phyloP scores from a whole-genome alignment of 1,284 basidiomycete species.

The Sphaerobolus stellatus region DNA sequence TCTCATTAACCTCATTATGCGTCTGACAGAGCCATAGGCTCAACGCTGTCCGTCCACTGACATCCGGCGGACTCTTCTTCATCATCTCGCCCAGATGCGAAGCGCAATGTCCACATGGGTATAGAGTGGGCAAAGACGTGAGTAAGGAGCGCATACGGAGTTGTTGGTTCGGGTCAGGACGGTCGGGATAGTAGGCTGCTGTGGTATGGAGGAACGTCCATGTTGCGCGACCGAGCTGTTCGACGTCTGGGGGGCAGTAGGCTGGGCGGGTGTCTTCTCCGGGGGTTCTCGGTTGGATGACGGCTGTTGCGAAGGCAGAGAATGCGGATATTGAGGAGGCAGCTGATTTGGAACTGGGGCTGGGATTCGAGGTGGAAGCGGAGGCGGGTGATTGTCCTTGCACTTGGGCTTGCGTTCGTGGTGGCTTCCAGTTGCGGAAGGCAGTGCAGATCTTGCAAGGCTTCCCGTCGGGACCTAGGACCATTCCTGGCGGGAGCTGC shows the following conservation, averaged over 20 bases:
- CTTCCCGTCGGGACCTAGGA: slow-evolving; percentile 89
- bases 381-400: slow-evolving; percentile 33
- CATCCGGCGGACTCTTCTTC: slow-evolving; percentile 67
- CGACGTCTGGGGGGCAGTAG: slow-evolving; percentile 85
- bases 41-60: slow-evolving; percentile 63
- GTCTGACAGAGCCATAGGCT: slow-evolving; percentile 87
- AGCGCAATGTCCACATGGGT: slow-evolving; percentile 86
- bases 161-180: slow-evolving; percentile 69
- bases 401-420: too few relatives aligned
- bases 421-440: slow-evolving; percentile 71
- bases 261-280: slow-evolving; percentile 41
- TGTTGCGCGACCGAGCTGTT: slow-evolving; percentile 83
- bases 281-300: slow-evolving; percentile 18
- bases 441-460: slow-evolving; percentile 90
- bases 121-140: slow-evolving; percentile 73
- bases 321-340: slow-evolving; percentile 22
- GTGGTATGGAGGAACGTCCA: slow-evolving; percentile 96
- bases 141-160: slow-evolving; percentile 80
- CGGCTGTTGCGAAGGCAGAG: slow-evolving; percentile 21
- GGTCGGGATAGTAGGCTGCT: slow-evolving; percentile 89
- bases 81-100: slow-evolving; percentile 75
- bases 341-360: slow-evolving; percentile 31
- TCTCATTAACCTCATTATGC: slow-evolving; percentile 88
- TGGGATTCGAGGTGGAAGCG: slow-evolving; percentile 40
- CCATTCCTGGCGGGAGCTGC: slow-evolving; percentile 69